Base-by-base conservation (phyloP, 139 green algal species). In the Trebouxia sp. region DNA sequence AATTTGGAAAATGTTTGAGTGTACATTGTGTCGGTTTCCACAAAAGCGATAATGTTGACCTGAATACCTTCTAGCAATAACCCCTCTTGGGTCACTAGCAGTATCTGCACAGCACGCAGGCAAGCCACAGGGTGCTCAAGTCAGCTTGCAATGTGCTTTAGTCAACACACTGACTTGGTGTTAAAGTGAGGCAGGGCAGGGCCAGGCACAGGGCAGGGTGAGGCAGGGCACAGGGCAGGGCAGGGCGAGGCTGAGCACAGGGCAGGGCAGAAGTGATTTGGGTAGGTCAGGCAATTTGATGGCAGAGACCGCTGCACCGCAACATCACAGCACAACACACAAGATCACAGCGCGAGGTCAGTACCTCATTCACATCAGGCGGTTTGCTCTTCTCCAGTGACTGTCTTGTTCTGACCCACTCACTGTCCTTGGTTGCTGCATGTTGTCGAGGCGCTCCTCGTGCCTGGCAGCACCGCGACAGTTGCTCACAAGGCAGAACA, bases 391-490 rank as follows among this genome's bases (percentile, higher is more conserved):
- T 66, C 65, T 89, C 78, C n/a, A 90, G 80, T 5, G 74, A 80
- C 72, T 79, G 75, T 32, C 90, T 83, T 42, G 92, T 83, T 56
- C 84, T 66, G 65, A 92, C 87, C 90, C 90, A 94, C 76, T 91
- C 89, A 38, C 84, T 91, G 82, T 94, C 90, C 72, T 94, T 94
- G 10, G 90, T 89, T 14, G 75, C 53, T 20, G 90, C 89, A 56
- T 93, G 91, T 5, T 85, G 45, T 39, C 90, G 79, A 12, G 88
- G 87, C 24, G 82, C 39, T 15, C 90, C 90, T 7, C 80, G 85
- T 43, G 88, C 66, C 75, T 86, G 79, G n/a, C 58, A 83, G 6
- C 22, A 65, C 5, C 0, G 22, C 22, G 4, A 65, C n/a, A n/a
- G n/a, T n/a, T n/a, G n/a, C n/a, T n/a, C n/a, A n/a, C n/a, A n/a